phyloP scores from a whole-genome alignment of 73 alveolate species.

The Paramecium sonneborni region DNA sequence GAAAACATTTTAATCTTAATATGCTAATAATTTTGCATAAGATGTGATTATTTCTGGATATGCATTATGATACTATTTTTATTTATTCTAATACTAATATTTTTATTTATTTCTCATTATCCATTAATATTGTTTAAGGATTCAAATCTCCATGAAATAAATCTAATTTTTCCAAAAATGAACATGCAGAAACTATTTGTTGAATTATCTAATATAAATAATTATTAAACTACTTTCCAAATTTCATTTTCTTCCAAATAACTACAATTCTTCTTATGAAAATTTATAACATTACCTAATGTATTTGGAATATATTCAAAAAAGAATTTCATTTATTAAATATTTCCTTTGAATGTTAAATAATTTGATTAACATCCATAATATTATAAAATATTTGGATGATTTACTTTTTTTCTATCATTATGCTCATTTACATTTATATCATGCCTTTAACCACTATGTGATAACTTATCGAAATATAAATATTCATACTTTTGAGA shows the following conservation, averaged over 20 bases:
- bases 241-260: neutral
- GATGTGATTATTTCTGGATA: constrained; percentile 24
- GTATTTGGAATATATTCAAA: constrained; percentile 29
- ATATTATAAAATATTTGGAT: neutral
- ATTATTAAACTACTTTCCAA: neutral
- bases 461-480: neutral
- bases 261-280: constrained; percentile 9
- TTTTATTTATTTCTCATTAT: neutral
- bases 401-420: neutral
- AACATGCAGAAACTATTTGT: neutral
- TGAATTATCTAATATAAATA: neutral
- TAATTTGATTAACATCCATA: constrained; percentile 13
- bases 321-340: neutral
- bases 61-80: constrained; percentile 1
- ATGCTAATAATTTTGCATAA: constrained; percentile 10
- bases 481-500: neutral
- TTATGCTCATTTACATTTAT: neutral
- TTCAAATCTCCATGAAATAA: constrained; percentile 11
- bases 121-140: neutral
- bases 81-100: neutral
- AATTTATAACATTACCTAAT: neutral
- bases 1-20: neutral
- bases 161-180: neutral
- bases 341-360: constrained; percentile 15
- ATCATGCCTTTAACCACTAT: constrained; percentile 15